Evolutionary conservation across 2,329 filamentous ascomycete species (phyloP), one percentile per base, ranked within the genome.

Genomic region (Madurella mycetomatis): DNA sequence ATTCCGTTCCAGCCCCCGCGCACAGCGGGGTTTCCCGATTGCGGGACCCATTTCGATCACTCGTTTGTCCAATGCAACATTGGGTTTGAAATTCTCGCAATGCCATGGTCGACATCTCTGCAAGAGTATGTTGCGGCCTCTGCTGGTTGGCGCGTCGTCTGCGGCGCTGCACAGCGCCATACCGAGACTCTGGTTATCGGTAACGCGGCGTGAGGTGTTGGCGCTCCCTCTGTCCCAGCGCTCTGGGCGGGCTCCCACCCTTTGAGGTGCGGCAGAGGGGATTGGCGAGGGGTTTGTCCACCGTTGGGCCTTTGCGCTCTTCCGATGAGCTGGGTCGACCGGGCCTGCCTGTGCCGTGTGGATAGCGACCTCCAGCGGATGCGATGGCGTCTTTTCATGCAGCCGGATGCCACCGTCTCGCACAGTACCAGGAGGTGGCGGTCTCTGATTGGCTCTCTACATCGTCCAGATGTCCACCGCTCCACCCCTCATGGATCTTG

Each of bases 321-420:
- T 51, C 58, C 56, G 49, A 46, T 52, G 17, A 25, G 57, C 55
- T 58, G 59, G 59, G 52, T 60, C 57, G 30, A 17, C n/a, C 34
- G 48, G 41, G 47, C 31, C 42, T 52, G 50, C 31, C 42, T 52
- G 50, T 55, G 41, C 53, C 55, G 55, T 47, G 41, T 41, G 30
- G 41, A 18, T 31, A 49, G 40, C 43, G 39, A 15, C 51, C 50
- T 52, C 58, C 60, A 60, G 49, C 52, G 47, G 37, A 58, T 17
- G 57, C 49, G 30, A 61, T 60, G 61, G 61, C 60, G 56, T 60
- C 58, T 56, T 39, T 39, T 51, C 49, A 49, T 59, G 58, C 56
- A 62, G 51, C 19, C 45, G 31, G 32, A 54, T 59, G 50, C 57
- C 50, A 54, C 53, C 56, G 42, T 52, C 51, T 51, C 55, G 55